Percentiles rank a stretch among this genome's conserved stretches.
Evolutionary conservation across 2,329 filamentous ascomycete species (phyloP).

Genomic region (Aspergillus brunneoviolaceus): DNA sequence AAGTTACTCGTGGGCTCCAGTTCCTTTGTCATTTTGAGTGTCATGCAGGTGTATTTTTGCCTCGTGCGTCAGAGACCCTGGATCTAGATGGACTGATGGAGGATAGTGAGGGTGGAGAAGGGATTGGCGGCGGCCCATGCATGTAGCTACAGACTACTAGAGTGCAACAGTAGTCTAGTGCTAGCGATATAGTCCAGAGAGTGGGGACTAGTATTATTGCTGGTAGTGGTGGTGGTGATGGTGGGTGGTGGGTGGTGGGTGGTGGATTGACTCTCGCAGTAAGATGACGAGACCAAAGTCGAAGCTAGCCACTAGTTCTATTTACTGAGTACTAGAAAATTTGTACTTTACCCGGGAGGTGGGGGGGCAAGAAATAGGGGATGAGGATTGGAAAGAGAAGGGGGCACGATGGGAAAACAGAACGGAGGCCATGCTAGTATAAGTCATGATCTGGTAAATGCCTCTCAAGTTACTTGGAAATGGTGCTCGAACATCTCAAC

Average conservation of each 20-base stretch:
- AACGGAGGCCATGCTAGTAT: background rate
- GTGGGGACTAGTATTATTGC: constrained; percentile 21
- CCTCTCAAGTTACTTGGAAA: background rate
- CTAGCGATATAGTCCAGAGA: constrained; percentile 28
- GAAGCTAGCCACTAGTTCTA: background rate
- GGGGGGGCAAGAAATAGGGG: background rate
- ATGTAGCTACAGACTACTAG: constrained; percentile 6
- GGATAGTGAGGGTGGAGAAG: constrained; percentile 30
- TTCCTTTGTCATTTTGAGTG: constrained; percentile 41
- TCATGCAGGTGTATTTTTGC: constrained; percentile 44
- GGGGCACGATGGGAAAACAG: too few relatives aligned
- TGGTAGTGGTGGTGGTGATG: constrained; percentile 18
- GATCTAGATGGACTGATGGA: constrained; percentile 40
- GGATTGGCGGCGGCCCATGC: constrained; percentile 39
- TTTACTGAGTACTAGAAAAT: background rate
- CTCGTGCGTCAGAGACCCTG: constrained; percentile 44
- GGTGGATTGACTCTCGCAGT: constrained; percentile 15
- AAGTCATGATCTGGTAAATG: background rate
- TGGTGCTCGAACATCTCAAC: background rate
- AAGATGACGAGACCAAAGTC: constrained; percentile 13
- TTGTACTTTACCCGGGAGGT: background rate
- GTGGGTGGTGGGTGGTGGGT: constrained; percentile 16
- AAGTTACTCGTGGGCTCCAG: constrained; percentile 24
- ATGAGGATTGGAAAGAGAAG: background rate
- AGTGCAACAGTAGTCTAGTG: constrained; percentile 13